Percentiles rank a stretch among this genome's conserved stretches.
phyloP scores from a whole-genome alignment of 2,329 filamentous ascomycete genomes.

The Chalaropsis thielavioides region DNA sequence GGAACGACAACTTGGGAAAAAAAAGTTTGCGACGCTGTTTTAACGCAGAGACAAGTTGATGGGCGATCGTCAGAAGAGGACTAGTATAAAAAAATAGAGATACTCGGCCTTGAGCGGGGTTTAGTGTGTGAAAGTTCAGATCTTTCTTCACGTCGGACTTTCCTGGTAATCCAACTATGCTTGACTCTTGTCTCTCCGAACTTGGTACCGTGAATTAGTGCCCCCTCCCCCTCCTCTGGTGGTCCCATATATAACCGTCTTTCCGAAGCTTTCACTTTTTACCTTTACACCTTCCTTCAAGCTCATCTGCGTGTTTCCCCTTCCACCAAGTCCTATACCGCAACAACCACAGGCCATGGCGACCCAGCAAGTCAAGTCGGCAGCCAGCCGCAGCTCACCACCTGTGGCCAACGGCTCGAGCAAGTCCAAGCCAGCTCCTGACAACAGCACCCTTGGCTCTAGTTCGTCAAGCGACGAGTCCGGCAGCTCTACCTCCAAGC shows the following conservation, averaged over 20 bases:
- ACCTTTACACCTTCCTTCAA: not conserved
- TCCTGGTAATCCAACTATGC: not conserved
- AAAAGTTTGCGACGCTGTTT: constrained; percentile 3
- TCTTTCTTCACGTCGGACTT: not conserved
- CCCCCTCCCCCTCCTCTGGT: not conserved
- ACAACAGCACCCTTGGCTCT: not conserved
- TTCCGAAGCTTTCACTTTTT: not conserved
- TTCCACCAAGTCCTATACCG: not conserved
- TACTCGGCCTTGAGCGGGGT: not conserved
- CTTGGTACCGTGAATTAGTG: not conserved
- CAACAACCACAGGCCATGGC: constrained; percentile 9
- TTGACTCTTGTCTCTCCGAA: not conserved
- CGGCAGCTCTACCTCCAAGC: constrained; percentile 13
- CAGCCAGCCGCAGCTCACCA: not conserved
- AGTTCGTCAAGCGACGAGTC: constrained; percentile 17
- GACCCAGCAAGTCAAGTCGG: constrained; percentile 6
- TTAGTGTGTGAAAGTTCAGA: not conserved
- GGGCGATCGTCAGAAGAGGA: not conserved
- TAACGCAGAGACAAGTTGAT: not conserved
- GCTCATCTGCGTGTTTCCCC: not conserved
- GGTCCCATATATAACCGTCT: constrained; percentile 2
- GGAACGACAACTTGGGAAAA: not conserved
- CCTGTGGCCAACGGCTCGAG: constrained; percentile 7
- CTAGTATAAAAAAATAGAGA: not conserved
- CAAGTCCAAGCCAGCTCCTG: constrained; percentile 7